Evolutionary conservation across 371 early-diverging fungal species (phyloP).

Genomic region (Apophysomyces elegans): DNA sequence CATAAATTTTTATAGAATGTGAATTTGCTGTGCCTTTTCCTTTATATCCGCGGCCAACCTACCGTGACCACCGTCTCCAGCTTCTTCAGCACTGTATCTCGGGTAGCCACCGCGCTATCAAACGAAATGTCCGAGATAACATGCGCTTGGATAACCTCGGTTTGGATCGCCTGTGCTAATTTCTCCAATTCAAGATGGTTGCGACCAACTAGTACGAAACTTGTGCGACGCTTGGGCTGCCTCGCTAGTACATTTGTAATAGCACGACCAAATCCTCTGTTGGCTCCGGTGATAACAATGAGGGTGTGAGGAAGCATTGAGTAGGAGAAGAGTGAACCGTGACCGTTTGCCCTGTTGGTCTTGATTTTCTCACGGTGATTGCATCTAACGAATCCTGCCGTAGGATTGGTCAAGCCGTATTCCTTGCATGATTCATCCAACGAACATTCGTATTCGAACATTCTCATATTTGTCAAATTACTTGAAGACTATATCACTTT

Average conservation of each 20-base stretch:
- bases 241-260: constrained; percentile 53
- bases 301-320: constrained; percentile 36
- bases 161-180: constrained; percentile 19
- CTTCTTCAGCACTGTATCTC: constrained; percentile 22
- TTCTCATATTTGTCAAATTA: no score
- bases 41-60: neutral
- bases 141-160: neutral
- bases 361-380: no score
- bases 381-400: no score
- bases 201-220: constrained; percentile 65
- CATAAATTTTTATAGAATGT: neutral
- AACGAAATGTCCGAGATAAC: constrained; percentile 27
- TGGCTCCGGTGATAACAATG: constrained; percentile 82
- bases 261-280: constrained; percentile 78
- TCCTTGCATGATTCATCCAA: no score
- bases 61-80: constrained; percentile 17
- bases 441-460: no score
- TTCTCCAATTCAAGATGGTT: constrained; percentile 23
- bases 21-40: neutral
- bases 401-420: no score
- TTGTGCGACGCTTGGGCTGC: constrained; percentile 28
- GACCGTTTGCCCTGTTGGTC: no score
- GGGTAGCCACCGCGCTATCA: constrained; percentile 22
- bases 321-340: no score
- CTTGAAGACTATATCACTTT: no score